phyloP scores from a whole-genome alignment of 805 yeast species.

The Kodamaea kakaduensis region DNA sequence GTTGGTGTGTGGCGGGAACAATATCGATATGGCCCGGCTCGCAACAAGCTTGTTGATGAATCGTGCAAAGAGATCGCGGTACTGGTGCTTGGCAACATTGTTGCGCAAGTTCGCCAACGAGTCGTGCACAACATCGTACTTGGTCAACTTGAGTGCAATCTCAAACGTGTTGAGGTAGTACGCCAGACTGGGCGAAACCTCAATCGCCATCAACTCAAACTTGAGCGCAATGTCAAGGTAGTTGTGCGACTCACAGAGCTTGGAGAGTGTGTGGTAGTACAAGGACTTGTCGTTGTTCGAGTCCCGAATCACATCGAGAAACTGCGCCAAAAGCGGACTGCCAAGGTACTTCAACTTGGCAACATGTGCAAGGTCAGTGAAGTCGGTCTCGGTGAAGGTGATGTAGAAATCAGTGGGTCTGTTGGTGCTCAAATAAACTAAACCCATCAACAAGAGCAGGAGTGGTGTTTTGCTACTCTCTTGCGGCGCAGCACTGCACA shows the following conservation, averaged over 20 bases:
- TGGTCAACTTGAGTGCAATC: constrained; percentile 19
- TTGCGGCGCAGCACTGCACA: not conserved
- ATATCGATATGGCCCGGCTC: constrained; percentile 17
- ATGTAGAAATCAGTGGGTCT: constrained; percentile 21
- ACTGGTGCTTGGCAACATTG: constrained; percentile 8
- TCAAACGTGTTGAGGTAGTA: constrained; percentile 24
- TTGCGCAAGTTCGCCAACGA: constrained; percentile 16
- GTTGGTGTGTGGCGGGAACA: constrained; percentile 21
- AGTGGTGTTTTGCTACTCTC: not conserved
- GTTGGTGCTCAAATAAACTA: constrained; percentile 29
- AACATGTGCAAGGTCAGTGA: constrained; percentile 13
- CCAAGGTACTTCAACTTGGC: constrained; percentile 1
- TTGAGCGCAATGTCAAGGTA: constrained; percentile 17
- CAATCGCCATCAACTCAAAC: constrained; percentile 27
- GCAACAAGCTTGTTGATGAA: constrained; percentile 26
- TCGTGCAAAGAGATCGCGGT: constrained; percentile 19
- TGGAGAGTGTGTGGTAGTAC: constrained; percentile 30
- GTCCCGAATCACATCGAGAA: constrained; percentile 20
- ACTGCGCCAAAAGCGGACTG: constrained; percentile 14
- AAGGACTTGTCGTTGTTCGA: constrained; percentile 18
- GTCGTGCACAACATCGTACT: constrained; percentile 19
- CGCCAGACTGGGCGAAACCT: constrained; percentile 6
- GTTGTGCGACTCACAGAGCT: constrained; percentile 19
- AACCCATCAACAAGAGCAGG: constrained; percentile 27
- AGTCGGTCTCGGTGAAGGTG: constrained; percentile 21